Percentiles rank a stretch among this genome's conserved stretches.
phyloP scores from a whole-genome alignment of 2,329 filamentous ascomycete genomes.

The Dryadomyces sulphureus region DNA sequence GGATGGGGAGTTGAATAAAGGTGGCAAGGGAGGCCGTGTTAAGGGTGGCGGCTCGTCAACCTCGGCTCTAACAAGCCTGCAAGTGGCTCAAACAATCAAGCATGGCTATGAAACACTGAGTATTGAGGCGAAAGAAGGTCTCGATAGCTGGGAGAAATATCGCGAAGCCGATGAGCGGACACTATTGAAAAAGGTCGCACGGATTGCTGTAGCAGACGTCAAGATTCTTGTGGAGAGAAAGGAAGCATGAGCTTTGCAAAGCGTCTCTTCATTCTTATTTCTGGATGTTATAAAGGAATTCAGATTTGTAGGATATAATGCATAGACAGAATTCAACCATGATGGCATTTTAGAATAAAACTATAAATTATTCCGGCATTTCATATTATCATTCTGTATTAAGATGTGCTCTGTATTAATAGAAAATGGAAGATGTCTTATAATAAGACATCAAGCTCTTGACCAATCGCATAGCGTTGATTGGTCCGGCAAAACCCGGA shows the following conservation, averaged over 20 bases:
- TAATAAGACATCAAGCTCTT: too few species aligned
- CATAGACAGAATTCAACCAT: too few species aligned
- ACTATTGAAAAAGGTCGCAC: conserved; percentile 74
- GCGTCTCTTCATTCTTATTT: background rate
- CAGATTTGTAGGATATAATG: background rate
- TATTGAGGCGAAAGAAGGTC: conserved; percentile 74
- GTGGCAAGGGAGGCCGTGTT: conserved; percentile 22
- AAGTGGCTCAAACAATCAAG: conserved; percentile 86
- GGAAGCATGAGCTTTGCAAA: background rate
- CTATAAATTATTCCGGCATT: too few species aligned
- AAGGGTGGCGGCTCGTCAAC: conserved; percentile 24
- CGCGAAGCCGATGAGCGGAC: conserved; percentile 75
- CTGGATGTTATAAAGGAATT: background rate
- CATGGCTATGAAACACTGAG: conserved; percentile 91
- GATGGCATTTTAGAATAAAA: background rate
- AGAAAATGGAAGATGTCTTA: too few species aligned
- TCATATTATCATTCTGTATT: too few species aligned
- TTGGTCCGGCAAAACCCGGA: conserved; percentile 15
- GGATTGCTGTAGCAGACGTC: conserved; percentile 55
- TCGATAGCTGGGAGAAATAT: conserved; percentile 76
- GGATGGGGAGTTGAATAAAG: conserved; percentile 22
- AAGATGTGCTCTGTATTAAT: too few species aligned
- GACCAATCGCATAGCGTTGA: conserved; percentile 15
- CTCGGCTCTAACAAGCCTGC: conserved; percentile 62
- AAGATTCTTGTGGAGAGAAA: conserved; percentile 10